phyloP scores from a whole-genome alignment of 306 rosid genomes.

The Inga oerstediana region DNA sequence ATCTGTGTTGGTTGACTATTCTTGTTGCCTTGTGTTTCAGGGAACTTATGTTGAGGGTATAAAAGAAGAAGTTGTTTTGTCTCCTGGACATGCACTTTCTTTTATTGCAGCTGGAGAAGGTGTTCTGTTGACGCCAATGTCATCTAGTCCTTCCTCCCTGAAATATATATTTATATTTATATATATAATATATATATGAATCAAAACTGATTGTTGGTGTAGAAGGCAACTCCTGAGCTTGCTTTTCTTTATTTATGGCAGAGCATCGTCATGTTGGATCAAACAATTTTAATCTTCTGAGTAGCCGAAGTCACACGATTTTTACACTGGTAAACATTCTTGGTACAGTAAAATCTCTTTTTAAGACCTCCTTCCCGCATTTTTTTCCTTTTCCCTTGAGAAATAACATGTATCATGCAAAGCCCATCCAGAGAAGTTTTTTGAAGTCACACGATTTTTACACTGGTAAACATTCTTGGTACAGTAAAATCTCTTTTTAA shows the following conservation, averaged over 20 bases:
- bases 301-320: constrained; percentile 99
- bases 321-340: constrained; percentile 83
- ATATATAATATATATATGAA: not conserved
- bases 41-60: constrained; percentile 99
- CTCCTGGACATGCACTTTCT: constrained; percentile 99
- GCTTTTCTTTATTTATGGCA: constrained; percentile 43
- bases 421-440: too few species aligned
- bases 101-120: constrained; percentile 99
- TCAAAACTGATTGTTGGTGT: constrained; percentile 5
- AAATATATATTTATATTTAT: too few species aligned
- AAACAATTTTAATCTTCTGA: constrained; percentile 91
- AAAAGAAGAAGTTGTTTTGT: constrained; percentile 97
- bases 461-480: constrained; percentile 69
- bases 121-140: constrained; percentile 38
- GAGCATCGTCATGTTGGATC: constrained; percentile 99
- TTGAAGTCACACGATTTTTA: constrained; percentile 96
- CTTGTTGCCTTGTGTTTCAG: constrained; percentile 49
- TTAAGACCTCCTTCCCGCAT: constrained; percentile 11
- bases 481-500: constrained; percentile 17
- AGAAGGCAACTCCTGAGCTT: constrained; percentile 17
- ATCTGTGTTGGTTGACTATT: not conserved
- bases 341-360: constrained; percentile 19
- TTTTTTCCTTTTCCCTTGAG: constrained; percentile 10
- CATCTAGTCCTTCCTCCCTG: not conserved
- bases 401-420: not conserved